Conservation (phyloP, 805 yeast genomes). For the Cyberlindnera mississippiensis region DNA sequence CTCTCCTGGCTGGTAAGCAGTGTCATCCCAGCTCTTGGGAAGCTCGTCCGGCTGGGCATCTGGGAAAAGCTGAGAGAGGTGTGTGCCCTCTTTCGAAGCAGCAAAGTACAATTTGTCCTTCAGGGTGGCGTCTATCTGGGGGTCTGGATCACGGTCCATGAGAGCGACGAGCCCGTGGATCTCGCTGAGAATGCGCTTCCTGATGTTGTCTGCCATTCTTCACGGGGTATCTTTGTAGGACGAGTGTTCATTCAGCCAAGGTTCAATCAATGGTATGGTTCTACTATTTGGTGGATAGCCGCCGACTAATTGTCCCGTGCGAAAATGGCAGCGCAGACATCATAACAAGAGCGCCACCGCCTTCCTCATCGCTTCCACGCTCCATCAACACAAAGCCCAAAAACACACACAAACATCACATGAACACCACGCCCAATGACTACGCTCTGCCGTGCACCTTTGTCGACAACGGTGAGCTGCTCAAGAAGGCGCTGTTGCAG, state of each 20-base stretch:
- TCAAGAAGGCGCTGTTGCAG: slow-evolving; percentile 33
- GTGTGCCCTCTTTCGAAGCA: slow-evolving; percentile 37
- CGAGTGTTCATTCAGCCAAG: too few relatives aligned
- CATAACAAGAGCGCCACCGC: neutral
- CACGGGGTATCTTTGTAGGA: too few relatives aligned
- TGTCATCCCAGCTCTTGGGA: slow-evolving; percentile 9
- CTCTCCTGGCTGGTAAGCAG: neutral
- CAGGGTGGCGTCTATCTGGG: slow-evolving; percentile 1
- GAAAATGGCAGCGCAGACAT: neutral
- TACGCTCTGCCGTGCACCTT: slow-evolving; percentile 13
- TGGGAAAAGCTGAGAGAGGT: slow-evolving; percentile 34
- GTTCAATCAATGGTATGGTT: too few relatives aligned
- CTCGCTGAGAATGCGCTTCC: slow-evolving; percentile 5
- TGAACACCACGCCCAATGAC: neutral
- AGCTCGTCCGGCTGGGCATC: slow-evolving; percentile 5
- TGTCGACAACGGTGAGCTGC: slow-evolving; percentile 21
- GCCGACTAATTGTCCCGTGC: neutral
- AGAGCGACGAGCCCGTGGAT: neutral
- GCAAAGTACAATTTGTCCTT: slow-evolving; percentile 27
- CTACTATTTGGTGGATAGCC: too few relatives aligned
- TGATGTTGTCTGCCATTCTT: slow-evolving; percentile 4
- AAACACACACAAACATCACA: neutral
- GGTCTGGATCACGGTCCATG: neutral
- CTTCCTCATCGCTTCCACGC: neutral
- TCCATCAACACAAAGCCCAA: neutral